These are phyloP conservation scores for Chlamydomonas sphaeroides DNA, from an alignment of 139 green algal species.

Conservation along the genomic window DNA sequence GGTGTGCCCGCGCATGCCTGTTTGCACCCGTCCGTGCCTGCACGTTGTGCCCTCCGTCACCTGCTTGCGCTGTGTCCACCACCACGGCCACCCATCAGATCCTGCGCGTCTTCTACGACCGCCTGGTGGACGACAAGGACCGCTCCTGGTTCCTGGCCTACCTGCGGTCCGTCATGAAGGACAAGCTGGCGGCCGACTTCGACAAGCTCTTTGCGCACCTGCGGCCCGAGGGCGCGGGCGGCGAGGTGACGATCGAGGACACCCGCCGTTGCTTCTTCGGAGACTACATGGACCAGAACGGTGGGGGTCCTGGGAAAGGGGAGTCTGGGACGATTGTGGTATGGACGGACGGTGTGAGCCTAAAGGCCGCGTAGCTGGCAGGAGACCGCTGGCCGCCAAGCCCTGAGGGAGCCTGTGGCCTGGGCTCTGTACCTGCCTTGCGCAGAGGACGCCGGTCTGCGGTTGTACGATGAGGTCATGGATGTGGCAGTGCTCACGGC, in stretches of 20 bases:
- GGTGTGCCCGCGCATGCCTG: no score
- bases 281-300: constrained; percentile 68
- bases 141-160: constrained; percentile 64
- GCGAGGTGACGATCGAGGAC: constrained; percentile 40
- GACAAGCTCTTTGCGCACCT: constrained; percentile 62
- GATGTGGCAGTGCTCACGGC: constrained; percentile 38
- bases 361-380: no score
- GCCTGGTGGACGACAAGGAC: constrained; percentile 75
- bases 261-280: constrained; percentile 72
- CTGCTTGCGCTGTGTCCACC: no score
- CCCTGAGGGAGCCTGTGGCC: no score
- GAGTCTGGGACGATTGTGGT: no score
- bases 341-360: no score
- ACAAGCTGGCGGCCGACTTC: constrained; percentile 39
- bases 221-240: neutral
- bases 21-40: no score
- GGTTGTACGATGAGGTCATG: constrained; percentile 32
- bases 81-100: constrained; percentile 59
- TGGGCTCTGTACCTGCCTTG: neutral
- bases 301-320: neutral
- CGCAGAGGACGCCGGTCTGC: constrained; percentile 5
- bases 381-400: no score
- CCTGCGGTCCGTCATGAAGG: constrained; percentile 50
- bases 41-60: no score
- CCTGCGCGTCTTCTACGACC: constrained; percentile 82